Percentiles rank a stretch among this genome's conserved stretches.
These are phyloP conservation scores for Coffea canephora DNA, from an alignment of 257 asterid species.

Conservation along the genomic window DNA sequence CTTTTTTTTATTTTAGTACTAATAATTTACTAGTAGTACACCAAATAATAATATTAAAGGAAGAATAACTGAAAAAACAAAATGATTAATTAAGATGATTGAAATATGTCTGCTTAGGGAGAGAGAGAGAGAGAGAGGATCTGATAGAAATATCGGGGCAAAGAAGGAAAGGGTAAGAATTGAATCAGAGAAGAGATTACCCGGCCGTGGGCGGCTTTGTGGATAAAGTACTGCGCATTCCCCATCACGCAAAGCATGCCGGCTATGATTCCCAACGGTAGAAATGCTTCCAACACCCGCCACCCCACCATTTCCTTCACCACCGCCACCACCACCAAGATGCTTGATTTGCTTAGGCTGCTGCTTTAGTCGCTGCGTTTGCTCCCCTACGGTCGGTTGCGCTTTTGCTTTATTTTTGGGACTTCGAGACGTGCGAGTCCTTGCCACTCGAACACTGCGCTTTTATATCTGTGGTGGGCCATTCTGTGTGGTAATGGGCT, in stretches of 20 bases:
- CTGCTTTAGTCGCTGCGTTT: too few relatives aligned
- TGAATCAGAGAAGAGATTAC: constrained; percentile 21
- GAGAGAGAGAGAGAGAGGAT: background rate
- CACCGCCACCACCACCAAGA: background rate
- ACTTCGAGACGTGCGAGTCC: too few relatives aligned
- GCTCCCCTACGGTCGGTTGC: too few relatives aligned
- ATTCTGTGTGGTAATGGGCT: background rate
- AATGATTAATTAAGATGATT: background rate
- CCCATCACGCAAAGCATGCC: constrained; percentile 96
- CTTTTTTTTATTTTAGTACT: background rate
- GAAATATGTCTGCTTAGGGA: too few relatives aligned
- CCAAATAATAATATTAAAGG: background rate
- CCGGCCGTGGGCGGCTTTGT: constrained; percentile 95
- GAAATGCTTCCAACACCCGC: constrained; percentile 71
- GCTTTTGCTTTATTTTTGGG: too few relatives aligned
- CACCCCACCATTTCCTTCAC: constrained; percentile 36
- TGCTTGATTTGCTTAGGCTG: background rate
- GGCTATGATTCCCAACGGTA: constrained; percentile 87
- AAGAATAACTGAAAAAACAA: background rate
- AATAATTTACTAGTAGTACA: too few relatives aligned
- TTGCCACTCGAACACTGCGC: too few relatives aligned
- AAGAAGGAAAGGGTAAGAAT: background rate
- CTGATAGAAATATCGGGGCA: background rate
- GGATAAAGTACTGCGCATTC: constrained; percentile 77
- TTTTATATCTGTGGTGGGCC: background rate